Base-by-base conservation (phyloP, 257 asterid species). In the Penstemon davidsonii region DNA sequence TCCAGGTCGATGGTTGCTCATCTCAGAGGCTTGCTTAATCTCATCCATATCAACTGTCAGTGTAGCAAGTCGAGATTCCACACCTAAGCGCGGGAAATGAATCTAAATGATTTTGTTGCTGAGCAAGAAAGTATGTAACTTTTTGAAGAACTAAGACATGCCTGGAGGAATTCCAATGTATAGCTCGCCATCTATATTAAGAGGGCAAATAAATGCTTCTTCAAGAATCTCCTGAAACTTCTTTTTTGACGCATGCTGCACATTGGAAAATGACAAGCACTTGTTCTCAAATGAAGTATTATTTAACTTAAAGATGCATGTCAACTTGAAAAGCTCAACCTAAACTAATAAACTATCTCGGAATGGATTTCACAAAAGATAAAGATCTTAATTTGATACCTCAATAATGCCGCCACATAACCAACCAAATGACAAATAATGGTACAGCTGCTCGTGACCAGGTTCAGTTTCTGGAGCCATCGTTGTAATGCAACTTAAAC, bases 101-200 rank as follows among this genome's bases (percentile, higher is more conserved):
- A 40, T 49, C 0, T 15, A 15, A 15, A 15, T 15, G 18, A 15
- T 15, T 15, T 15, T 15, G 18, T 15, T 15, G 18, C 18, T 15
- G 18, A 15, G 18, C 18, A 15, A 15, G 18, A 15, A 15, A 15
- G 18, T 15, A 15, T 15, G 0, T 33, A 45, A 53, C 37, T 40
- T n/a, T 64, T 77, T 55, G 50, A 60, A 79, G 62, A 61, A 49
- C 37, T 53, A 43, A 69, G 50, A 74, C 85, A 71, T 86, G 72
- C 98, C 99, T 86, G 99, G 99, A 76, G 99, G 99, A 68, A 88
- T 87, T 79, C 99, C 99, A 69, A 93, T 80, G 84, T 93, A 93
- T 55, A 93, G 84, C 83, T 93, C 99, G 76, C 97, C 97, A 58
- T 82, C 83, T 62, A 93, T 67, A 45, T 84, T 82, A 55, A 93